A percentile compares a stretch with the other conserved stretches of the same genome.
These are phyloP conservation scores for Carpinus fangiana DNA, from an alignment of 306 rosid species.

Conservation along the genomic window DNA sequence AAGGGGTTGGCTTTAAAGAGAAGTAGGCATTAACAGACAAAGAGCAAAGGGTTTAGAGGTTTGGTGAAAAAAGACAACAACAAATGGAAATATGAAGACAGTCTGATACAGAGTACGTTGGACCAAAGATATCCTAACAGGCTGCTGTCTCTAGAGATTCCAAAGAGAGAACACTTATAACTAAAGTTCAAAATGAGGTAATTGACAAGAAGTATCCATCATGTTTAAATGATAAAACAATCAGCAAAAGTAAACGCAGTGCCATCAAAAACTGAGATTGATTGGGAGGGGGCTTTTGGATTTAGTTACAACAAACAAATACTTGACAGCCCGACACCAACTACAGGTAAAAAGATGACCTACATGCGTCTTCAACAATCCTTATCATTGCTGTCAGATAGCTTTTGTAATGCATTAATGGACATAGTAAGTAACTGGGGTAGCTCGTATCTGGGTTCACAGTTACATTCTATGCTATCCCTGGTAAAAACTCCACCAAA, in stretches of 20 bases:
- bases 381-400: slow-evolving; percentile 2
- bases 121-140: background rate
- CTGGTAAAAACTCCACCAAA: background rate
- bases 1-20: slow-evolving; percentile 13
- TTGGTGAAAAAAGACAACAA: slow-evolving; percentile 16
- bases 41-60: background rate
- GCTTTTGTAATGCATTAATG: background rate
- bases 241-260: background rate
- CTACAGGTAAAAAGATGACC: background rate
- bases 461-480: background rate
- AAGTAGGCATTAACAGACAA: background rate
- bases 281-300: background rate
- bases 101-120: slow-evolving; percentile 19
- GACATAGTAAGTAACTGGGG: slow-evolving; percentile 7
- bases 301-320: background rate
- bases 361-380: background rate
- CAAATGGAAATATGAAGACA: background rate
- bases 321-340: background rate
- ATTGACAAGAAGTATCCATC: background rate
- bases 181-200: background rate
- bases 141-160: slow-evolving; percentile 3
- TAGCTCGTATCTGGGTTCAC: slow-evolving; percentile 19
- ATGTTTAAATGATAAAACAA: background rate
- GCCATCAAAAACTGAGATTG: background rate
- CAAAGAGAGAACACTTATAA: background rate